These are phyloP conservation scores for Kalanchoe fedtschenkoi DNA, from an alignment of 164 flowering plant species.

Conservation along the genomic window DNA sequence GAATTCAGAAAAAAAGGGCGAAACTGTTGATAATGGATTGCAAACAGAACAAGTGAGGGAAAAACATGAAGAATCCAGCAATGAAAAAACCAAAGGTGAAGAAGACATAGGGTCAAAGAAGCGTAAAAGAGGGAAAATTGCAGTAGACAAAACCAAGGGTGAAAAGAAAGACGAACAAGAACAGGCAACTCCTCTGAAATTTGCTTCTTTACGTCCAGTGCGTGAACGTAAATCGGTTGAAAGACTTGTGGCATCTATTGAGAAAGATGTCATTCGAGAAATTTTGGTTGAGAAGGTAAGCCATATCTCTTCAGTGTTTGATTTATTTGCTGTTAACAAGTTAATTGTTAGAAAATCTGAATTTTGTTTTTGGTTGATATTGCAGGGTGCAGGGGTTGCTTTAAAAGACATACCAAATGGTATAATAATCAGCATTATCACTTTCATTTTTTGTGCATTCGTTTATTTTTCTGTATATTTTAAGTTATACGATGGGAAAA, in stretches of 20 bases:
- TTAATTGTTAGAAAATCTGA: not conserved
- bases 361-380: not conserved
- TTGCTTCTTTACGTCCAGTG: constrained; percentile 49
- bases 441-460: too few species aligned
- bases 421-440: not conserved
- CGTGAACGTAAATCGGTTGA: constrained; percentile 67
- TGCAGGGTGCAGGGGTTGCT: constrained; percentile 1
- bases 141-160: not conserved
- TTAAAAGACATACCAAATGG: constrained; percentile 3
- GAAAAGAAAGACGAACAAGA: too few species aligned
- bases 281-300: constrained; percentile 60
- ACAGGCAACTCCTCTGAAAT: constrained; percentile 24
- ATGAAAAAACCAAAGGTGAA: not conserved
- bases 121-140: not conserved
- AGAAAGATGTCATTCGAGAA: constrained; percentile 44
- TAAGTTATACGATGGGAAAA: too few species aligned
- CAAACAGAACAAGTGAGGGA: not conserved
- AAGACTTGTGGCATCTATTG: constrained; percentile 64
- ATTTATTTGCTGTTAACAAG: not conserved
- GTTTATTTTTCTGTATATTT: too few species aligned
- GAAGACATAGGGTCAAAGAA: not conserved
- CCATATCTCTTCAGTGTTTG: not conserved
- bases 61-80: not conserved
- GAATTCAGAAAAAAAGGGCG: not conserved
- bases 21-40: not conserved